A percentile compares a stretch with the other conserved stretches of the same genome.
These are phyloP conservation scores for Hymenoscyphus infarciens DNA, from an alignment of 2,329 filamentous ascomycete genomes.

Conservation along the genomic window DNA sequence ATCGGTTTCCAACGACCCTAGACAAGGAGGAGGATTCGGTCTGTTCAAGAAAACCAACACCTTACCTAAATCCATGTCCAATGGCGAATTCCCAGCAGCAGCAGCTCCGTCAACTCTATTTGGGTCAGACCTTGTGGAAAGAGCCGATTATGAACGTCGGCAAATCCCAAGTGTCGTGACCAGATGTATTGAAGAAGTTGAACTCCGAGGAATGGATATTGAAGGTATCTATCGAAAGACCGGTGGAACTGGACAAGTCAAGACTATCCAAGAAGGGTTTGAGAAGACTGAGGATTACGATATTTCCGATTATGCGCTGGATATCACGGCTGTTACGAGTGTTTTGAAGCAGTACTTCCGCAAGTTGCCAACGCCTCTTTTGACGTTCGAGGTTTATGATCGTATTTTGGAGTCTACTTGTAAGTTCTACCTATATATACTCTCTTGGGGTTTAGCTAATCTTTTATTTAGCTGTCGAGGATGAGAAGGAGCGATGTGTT, in stretches of 20 bases:
- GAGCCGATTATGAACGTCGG: constrained; percentile 82
- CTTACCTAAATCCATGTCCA: constrained; percentile 49
- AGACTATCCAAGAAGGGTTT: constrained; percentile 86
- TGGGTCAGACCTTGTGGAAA: constrained; percentile 81
- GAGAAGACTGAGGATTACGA: constrained; percentile 83
- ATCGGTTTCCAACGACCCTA: constrained; percentile 29
- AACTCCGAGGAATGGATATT: constrained; percentile 91
- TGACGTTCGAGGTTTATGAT: constrained; percentile 93
- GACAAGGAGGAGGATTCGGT: constrained; percentile 51
- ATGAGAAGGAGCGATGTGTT: constrained; percentile 63
- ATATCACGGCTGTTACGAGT: constrained; percentile 95
- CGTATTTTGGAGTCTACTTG: constrained; percentile 75
- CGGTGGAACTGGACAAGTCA: constrained; percentile 86
- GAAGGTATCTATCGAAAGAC: constrained; percentile 99
- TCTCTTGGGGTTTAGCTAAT: constrained; percentile 27
- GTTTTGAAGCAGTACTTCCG: constrained; percentile 97
- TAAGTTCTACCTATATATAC: constrained; percentile 42
- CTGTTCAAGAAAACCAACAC: constrained; percentile 56
- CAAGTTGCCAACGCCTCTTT: constrained; percentile 80
- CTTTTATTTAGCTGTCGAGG: constrained; percentile 52
- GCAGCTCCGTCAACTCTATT: constrained; percentile 66
- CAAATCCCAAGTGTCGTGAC: constrained; percentile 88
- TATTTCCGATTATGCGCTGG: constrained; percentile 87
- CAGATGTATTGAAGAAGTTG: constrained; percentile 94
- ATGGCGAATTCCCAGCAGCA: constrained; percentile 37